Conservation (phyloP, 108 stramenopile species). For the Poteriospumella lacustris region DNA sequence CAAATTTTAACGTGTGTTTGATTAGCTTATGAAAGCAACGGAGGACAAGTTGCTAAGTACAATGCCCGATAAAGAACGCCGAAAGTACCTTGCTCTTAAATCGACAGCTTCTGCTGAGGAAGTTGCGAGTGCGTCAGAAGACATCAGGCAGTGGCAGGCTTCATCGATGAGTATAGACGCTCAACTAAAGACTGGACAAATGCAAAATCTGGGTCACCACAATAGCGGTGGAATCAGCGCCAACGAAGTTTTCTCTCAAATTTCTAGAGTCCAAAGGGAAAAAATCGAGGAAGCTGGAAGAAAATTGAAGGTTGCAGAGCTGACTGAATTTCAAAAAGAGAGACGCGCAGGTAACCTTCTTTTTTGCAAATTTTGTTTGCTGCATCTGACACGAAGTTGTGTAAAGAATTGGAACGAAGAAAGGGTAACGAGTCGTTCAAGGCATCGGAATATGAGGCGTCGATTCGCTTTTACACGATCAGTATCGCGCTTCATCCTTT, state of each 20-base stretch:
- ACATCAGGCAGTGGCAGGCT: not conserved
- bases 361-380: not conserved
- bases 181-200: not conserved
- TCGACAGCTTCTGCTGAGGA: not conserved
- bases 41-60: slow-evolving; percentile 19
- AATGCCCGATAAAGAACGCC: slow-evolving; percentile 34
- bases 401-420: slow-evolving; percentile 39
- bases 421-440: slow-evolving; percentile 67
- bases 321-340: not conserved
- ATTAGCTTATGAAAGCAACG: slow-evolving; percentile 34
- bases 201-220: too few relatives aligned
- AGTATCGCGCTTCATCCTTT: not conserved
- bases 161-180: not conserved
- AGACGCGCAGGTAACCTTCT: slow-evolving; percentile 1
- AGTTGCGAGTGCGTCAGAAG: slow-evolving; percentile 3
- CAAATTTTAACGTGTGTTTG: slow-evolving; percentile 41
- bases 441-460: slow-evolving; percentile 44
- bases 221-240: too few relatives aligned
- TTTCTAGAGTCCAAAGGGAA: too few relatives aligned
- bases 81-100: slow-evolving; percentile 10
- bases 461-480: slow-evolving; percentile 40
- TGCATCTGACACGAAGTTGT: not conserved
- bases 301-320: not conserved
- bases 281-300: not conserved
- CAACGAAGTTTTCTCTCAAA: too few relatives aligned